Conservation (phyloP, 768 basidiomycete genomes). For the Xerocomellus chrysenteron region DNA sequence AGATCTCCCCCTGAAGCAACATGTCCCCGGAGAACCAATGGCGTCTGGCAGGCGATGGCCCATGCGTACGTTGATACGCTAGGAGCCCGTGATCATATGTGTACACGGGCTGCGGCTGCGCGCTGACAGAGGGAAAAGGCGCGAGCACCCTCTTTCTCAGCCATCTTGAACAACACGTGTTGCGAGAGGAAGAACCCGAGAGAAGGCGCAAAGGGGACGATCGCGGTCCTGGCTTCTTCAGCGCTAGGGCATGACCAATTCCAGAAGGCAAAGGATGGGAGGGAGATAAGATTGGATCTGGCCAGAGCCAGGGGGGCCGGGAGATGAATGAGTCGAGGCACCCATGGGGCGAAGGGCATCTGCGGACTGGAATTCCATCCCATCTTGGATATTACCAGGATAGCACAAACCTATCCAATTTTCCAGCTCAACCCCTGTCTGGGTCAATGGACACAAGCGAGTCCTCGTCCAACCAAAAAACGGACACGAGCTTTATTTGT, state of each 20-base stretch:
- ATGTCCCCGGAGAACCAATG: neutral
- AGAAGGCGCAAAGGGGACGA: slow-evolving; percentile 10
- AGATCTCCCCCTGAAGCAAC: slow-evolving; percentile 1
- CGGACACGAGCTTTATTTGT: slow-evolving; percentile 8
- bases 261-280: slow-evolving; percentile 6
- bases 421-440: neutral
- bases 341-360: slow-evolving; percentile 22
- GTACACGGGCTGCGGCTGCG: slow-evolving; percentile 6
- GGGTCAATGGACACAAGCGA: neutral
- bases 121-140: neutral
- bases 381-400: neutral
- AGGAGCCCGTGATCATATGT: neutral
- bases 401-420: neutral
- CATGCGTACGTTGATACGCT: slow-evolving; percentile 14
- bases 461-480: neutral
- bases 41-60: neutral
- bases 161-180: slow-evolving; percentile 24
- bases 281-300: slow-evolving; percentile 29
- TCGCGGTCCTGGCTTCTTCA: slow-evolving; percentile 7
- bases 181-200: slow-evolving; percentile 3
- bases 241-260: slow-evolving; percentile 18
- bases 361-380: neutral
- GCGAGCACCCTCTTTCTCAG: slow-evolving; percentile 18
- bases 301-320: neutral
- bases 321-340: neutral